phyloP scores from a whole-genome alignment of 2,329 filamentous ascomycete genomes.

The Xylariaceae sp. region DNA sequence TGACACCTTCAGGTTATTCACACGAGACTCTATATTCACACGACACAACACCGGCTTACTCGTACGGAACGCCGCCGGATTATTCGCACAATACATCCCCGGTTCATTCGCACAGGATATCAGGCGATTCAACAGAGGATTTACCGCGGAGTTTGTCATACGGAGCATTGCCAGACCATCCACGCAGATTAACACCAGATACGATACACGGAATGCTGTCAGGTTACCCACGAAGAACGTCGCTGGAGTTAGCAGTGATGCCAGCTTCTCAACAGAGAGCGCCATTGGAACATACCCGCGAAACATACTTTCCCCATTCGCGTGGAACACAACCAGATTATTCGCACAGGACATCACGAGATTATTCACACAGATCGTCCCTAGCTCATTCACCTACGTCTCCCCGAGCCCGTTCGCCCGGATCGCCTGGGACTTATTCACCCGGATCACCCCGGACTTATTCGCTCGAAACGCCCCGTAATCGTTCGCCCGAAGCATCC shows the following conservation, averaged over 20 bases:
- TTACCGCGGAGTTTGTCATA: no score
- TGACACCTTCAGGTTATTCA: constrained; percentile 8
- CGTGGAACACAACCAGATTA: background rate
- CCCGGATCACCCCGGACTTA: background rate
- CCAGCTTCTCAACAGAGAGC: no score
- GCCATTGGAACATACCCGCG: no score
- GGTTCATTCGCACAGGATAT: background rate
- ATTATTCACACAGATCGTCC: background rate
- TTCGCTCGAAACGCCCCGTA: background rate
- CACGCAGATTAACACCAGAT: no score
- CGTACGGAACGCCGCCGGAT: background rate
- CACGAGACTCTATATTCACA: background rate
- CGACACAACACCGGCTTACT: background rate
- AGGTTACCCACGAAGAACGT: no score
- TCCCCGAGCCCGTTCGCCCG: background rate
- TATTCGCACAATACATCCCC: background rate
- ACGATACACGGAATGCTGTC: no score
- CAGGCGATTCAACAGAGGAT: no score
- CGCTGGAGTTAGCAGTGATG: no score
- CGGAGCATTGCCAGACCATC: no score
- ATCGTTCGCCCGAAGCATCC: background rate
- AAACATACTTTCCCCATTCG: background rate
- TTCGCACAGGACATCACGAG: background rate
- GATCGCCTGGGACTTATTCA: background rate
- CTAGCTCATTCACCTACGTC: background rate